Evolutionary conservation across 2,329 filamentous ascomycete species (phyloP), one percentile per base, ranked within the genome.

Genomic region (Massarina eburnea): DNA sequence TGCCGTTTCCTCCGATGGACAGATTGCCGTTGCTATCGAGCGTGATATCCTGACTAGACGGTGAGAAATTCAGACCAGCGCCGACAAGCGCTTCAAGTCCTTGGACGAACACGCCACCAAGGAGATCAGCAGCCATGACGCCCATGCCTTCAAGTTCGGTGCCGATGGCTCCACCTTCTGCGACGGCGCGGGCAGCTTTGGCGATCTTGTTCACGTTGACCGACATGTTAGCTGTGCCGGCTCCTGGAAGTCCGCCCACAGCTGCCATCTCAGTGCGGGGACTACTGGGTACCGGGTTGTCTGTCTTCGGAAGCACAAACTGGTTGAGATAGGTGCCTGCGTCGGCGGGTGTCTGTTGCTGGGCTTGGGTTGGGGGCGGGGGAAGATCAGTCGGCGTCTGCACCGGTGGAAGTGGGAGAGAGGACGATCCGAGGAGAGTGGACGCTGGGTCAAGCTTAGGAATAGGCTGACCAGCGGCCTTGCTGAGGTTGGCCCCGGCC

Each of bases 51-150:
- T 58, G 55, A 20, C 33, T 41, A 10, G 42, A 42, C 8, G 54
- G 45, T n/a, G 56, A 52, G 39, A 62, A 58, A 3, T 61, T 61
- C 1, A 68, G 53, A 1, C 65, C 62, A 1, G 64, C 64, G 10
- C 63, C 61, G 3, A 70, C 61, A 2, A 70, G 61, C 4, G 65
- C 60, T 48, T 70, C 66, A 3, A 70, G 55, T 4, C 66, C 61
- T 40, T 66, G 60, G 12, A 67, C 64, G 15, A 67, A 62, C 10
- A 70, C 66, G 21, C 67, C 66, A 8, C 67, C 66, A 1, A 64
- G 52, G 1, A 61, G 46, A 29, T 68, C 67, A 2, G 61, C 58
- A 8, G 60, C 58, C 51, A 68, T 66, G 24, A 60, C 52, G n/a
- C 66, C 67, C 43, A 68, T 57, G 24, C 64, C 62, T 15, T 68